A percentile compares a stretch with the other conserved stretches of the same genome.
These are phyloP conservation scores for Trichodelitschia bisporula DNA, from an alignment of 495 filamentous ascomycete species.

Conservation along the genomic window DNA sequence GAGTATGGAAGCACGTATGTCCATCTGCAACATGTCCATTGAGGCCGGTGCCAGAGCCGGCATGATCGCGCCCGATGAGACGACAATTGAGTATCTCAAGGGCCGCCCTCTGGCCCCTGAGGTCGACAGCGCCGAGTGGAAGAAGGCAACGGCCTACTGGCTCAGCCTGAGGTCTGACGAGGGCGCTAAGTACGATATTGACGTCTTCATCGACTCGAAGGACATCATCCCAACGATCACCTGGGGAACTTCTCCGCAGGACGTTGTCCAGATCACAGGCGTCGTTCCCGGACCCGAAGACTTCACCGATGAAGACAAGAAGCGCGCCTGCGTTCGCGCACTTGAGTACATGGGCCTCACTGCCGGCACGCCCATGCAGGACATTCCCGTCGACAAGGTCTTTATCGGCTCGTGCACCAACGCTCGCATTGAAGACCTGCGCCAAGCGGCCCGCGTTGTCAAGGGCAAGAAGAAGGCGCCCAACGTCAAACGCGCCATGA, in stretches of 20 bases:
- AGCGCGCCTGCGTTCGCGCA: constrained; percentile 49
- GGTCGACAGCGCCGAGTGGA: constrained; percentile 66
- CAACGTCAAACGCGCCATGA: constrained; percentile 83
- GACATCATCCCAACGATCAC: constrained; percentile 86
- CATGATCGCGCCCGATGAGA: constrained; percentile 89
- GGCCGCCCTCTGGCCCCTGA: constrained; percentile 70
- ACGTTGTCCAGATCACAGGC: constrained; percentile 81
- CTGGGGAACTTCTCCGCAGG: constrained; percentile 93
- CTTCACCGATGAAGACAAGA: constrained; percentile 53
- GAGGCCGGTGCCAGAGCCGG: constrained; percentile 88
- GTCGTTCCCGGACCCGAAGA: constrained; percentile 73
- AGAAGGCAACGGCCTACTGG: constrained; percentile 77
- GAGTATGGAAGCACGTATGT: constrained; percentile 97
- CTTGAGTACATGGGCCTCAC: constrained; percentile 91
- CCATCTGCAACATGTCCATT: constrained; percentile 99
- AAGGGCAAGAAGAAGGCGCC: constrained; percentile 62
- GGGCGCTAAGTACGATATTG: constrained; percentile 64
- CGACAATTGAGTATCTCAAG: constrained; percentile 85
- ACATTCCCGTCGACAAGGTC: constrained; percentile 76
- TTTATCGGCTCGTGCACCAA: constrained; percentile 99
- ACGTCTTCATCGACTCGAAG: constrained; percentile 69
- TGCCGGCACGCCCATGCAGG: constrained; percentile 69
- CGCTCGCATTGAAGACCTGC: constrained; percentile 85
- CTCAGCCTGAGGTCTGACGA: constrained; percentile 60
- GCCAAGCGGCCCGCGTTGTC: constrained; percentile 63